These are phyloP conservation scores for Aeschynomene evenia DNA, from an alignment of 306 rosid genomes.

Conservation along the genomic window DNA sequence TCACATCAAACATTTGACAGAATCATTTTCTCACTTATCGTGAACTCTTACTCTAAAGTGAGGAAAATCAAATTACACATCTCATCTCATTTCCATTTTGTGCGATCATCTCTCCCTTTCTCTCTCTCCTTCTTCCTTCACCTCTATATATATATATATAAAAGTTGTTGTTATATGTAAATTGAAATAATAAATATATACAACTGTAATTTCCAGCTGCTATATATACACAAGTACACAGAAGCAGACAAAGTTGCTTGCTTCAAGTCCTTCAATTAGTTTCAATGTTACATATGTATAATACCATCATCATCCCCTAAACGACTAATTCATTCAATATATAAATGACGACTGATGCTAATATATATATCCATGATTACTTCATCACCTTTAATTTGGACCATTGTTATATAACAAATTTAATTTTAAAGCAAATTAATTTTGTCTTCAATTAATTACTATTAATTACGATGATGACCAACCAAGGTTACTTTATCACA, in stretches of 20 bases:
- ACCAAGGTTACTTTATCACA: background rate
- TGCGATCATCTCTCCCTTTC: background rate
- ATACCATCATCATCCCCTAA: background rate
- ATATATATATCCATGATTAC: background rate
- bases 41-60: no score
- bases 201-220: no score
- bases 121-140: background rate
- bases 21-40: no score
- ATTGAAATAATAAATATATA: background rate
- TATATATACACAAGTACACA: no score
- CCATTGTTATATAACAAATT: background rate
- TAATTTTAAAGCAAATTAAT: conserved; percentile 29
- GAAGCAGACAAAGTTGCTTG: background rate
- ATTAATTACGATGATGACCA: conserved; percentile 17
- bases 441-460: conserved; percentile 23
- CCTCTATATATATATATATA: no score
- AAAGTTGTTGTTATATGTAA: conserved; percentile 3
- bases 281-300: background rate
- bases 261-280: conserved; percentile 10
- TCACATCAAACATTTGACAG: no score
- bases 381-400: conserved; percentile 18
- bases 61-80: no score
- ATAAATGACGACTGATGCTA: no score
- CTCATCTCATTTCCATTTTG: conserved; percentile 24
- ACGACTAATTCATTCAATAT: no score